Evolutionary conservation across 768 basidiomycete species (phyloP).

Genomic region (Peribolospora kevripleyi): DNA sequence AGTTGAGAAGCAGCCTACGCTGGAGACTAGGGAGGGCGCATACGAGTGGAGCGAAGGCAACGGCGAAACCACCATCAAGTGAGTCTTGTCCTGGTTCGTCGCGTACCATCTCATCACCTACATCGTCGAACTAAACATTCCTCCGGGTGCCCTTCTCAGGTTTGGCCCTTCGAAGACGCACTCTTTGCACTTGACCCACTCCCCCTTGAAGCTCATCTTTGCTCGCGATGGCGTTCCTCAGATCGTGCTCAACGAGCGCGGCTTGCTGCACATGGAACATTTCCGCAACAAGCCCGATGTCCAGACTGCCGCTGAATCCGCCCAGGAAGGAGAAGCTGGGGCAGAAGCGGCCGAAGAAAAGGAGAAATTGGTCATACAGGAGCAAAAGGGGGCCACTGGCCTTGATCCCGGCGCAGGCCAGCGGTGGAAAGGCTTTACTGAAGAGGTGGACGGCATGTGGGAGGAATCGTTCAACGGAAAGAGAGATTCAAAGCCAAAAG

Average conservation of each 20-base stretch:
- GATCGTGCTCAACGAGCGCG: conserved; percentile 66
- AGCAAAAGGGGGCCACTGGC: conserved; percentile 12
- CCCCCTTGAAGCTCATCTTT: conserved; percentile 51
- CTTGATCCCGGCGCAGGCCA: conserved; percentile 6
- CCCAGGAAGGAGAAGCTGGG: conserved; percentile 19
- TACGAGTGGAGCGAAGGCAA: conserved; percentile 19
- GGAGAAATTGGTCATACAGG: conserved; percentile 24
- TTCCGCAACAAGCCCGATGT: conserved; percentile 42
- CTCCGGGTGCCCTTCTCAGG: not conserved
- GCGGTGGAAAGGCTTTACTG: conserved; percentile 16
- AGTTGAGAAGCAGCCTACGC: conserved; percentile 41
- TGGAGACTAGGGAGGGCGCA: conserved; percentile 14
- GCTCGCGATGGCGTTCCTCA: conserved; percentile 52
- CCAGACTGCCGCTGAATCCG: conserved; percentile 9
- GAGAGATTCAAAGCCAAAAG: conserved; percentile 89
- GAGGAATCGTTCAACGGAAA: conserved; percentile 67
- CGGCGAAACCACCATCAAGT: conserved; percentile 26
- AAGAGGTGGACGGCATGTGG: conserved; percentile 55
- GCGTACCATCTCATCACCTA: conserved; percentile 41
- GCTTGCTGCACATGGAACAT: conserved; percentile 93
- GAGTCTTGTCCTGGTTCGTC: conserved; percentile 24
- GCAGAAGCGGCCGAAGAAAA: conserved; percentile 21
- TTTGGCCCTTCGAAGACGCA: no score
- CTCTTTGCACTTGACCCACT: conserved; percentile 23
- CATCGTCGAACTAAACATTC: conserved; percentile 33